Evolutionary conservation across 2,329 filamentous ascomycete genomes (phyloP).

Genomic region (Colletotrichum tabaci): DNA sequence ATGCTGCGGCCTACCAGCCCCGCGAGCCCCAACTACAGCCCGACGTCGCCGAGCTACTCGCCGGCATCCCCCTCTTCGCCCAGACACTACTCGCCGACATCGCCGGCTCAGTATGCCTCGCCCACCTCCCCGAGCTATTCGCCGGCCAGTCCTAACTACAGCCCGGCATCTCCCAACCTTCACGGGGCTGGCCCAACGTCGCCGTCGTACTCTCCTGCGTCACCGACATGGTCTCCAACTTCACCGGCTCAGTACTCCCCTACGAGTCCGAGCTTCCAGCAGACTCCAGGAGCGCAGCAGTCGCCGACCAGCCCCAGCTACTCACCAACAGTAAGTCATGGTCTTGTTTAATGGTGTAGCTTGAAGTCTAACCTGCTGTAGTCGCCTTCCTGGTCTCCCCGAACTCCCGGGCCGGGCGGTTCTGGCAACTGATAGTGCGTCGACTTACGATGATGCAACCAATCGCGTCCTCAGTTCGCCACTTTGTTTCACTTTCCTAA

Average conservation of each 20-base stretch:
- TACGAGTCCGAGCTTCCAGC: constrained; percentile 73
- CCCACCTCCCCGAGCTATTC: constrained; percentile 83
- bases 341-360: background rate
- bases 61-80: constrained; percentile 72
- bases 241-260: constrained; percentile 76
- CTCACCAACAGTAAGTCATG: constrained; percentile 72
- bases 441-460: constrained; percentile 37
- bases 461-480: constrained; percentile 29
- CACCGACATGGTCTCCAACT: constrained; percentile 84
- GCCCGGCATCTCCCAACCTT: constrained; percentile 75
- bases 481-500: constrained; percentile 45
- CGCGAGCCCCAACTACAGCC: constrained; percentile 74
- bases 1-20: constrained; percentile 69
- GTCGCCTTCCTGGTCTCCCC: constrained; percentile 64
- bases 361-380: constrained; percentile 50
- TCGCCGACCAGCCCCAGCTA: constrained; percentile 80
- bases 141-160: constrained; percentile 80
- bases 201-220: constrained; percentile 78
- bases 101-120: constrained; percentile 80
- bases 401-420: constrained; percentile 60
- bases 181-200: constrained; percentile 63
- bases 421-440: constrained; percentile 58
- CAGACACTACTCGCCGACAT: constrained; percentile 77
- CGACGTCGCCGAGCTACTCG: constrained; percentile 76
- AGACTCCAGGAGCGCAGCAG: constrained; percentile 66